Evolutionary conservation across 352 stramenopile genomes (phyloP), one percentile per base, ranked within the genome.

Genomic region (Lagenidium giganteum): DNA sequence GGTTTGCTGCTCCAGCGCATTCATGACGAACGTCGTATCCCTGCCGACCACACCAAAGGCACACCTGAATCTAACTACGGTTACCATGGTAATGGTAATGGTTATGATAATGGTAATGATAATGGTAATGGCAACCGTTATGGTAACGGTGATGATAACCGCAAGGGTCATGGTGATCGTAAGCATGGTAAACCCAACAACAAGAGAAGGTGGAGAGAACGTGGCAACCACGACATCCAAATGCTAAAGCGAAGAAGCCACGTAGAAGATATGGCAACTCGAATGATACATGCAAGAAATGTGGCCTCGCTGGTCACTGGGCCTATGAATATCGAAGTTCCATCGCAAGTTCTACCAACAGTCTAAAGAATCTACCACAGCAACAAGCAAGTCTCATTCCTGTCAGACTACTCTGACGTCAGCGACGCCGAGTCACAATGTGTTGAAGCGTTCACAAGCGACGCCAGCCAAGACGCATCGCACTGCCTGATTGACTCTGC

Each of bases 321-420:
- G 36, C 29, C 2, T 30, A 8, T 0, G 36, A 35, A n/a, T 54
- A 38, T 26, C 18, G 16, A 3, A 42, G 13, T 47, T 54, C n/a
- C 37, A 54, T 18, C 35, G 36, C 37, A 47, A 47, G 29, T 26
- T 54, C 6, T 47, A 37, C 25, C 47, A 54, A 8, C 27, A 41
- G n/a, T n/a, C n/a, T n/a, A n/a, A n/a, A n/a, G n/a, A n/a, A n/a
- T n/a, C n/a, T n/a, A n/a, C n/a, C n/a, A n/a, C n/a, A n/a, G n/a
- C n/a, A n/a, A n/a, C 24, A 28, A n/a, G 17, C 47, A 47, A 27
- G 31, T 34, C 13, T 31, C 45, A 3, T 49, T 55, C 25, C 47
- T 55, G 47, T 43, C 39, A 3, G 14, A 48, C 25, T 44, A 43
- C 23, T 55, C 47, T 4, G 39, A 55, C 21, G 47, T 49, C 25